Conservation (phyloP, 345 rosid genomes). For the Eucalyptus leucophloia region DNA sequence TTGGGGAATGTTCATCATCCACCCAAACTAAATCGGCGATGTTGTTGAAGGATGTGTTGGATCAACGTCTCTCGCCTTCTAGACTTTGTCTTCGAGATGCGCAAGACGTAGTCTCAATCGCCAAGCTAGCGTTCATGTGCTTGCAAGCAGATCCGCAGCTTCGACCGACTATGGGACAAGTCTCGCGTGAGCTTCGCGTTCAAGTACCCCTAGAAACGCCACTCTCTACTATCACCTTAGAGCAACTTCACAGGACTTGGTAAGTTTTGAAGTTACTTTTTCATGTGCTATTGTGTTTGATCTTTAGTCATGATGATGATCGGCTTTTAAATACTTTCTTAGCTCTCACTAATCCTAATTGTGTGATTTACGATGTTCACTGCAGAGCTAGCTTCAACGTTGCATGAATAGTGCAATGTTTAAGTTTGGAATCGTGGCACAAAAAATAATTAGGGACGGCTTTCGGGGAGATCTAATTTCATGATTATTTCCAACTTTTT, state of each 20-base stretch:
- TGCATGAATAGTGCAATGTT: neutral
- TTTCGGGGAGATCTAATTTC: neutral
- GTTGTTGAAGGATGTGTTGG: neutral
- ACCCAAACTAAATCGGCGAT: fast-evolving
- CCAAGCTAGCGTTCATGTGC: fast-evolving
- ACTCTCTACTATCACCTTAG: no score
- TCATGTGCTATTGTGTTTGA: no score
- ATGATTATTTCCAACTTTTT: neutral
- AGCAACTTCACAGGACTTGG: no score
- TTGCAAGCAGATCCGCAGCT: fast-evolving
- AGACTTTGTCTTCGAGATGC: neutral
- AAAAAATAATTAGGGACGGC: neutral
- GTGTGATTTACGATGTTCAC: neutral
- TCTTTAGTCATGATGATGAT: no score
- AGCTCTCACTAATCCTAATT: neutral
- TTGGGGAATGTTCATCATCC: neutral
- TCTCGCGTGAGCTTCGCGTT: neutral
- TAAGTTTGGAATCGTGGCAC: neutral
- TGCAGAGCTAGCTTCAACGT: neutral
- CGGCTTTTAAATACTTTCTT: no score
- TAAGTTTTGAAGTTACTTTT: no score
- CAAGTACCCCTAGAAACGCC: neutral
- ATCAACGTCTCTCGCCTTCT: neutral
- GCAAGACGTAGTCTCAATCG: neutral
- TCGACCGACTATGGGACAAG: neutral